Evolutionary conservation across 768 basidiomycete genomes (phyloP).

Genomic region (Holtermannia corniformis): DNA sequence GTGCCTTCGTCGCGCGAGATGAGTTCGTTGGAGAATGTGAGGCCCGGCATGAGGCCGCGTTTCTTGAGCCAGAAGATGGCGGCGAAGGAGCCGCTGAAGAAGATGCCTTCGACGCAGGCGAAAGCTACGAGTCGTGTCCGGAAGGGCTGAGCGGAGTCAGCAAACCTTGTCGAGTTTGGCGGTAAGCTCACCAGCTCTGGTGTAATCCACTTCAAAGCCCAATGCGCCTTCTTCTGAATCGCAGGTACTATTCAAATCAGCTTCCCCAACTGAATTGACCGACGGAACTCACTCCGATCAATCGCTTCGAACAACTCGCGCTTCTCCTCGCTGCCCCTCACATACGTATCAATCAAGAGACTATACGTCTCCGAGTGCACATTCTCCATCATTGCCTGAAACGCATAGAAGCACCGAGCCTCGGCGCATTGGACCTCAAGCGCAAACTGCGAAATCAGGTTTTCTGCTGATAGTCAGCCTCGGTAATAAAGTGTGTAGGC

Average conservation of each 20-base stretch:
- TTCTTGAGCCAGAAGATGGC: constrained; percentile 43
- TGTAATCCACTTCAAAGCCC: constrained; percentile 40
- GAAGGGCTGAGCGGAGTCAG: constrained; percentile 23
- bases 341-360: constrained; percentile 41
- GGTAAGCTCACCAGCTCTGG: constrained; percentile 24
- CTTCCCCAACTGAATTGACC: neutral
- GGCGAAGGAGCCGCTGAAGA: constrained; percentile 42
- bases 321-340: constrained; percentile 38
- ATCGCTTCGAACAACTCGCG: constrained; percentile 38
- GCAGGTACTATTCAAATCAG: constrained; percentile 33
- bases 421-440: constrained; percentile 41
- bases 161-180: neutral
- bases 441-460: constrained; percentile 39
- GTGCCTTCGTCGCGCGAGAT: constrained; percentile 37
- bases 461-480: constrained; percentile 44
- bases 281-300: constrained; percentile 31
- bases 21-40: constrained; percentile 38
- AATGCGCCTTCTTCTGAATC: constrained; percentile 40
- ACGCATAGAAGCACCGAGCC: constrained; percentile 40
- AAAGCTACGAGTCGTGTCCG: constrained; percentile 37
- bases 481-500: neutral
- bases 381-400: constrained; percentile 42
- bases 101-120: constrained; percentile 41
- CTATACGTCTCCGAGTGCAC: constrained; percentile 42
- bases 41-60: constrained; percentile 40